Base-by-base conservation (phyloP, 2,329 filamentous ascomycete genomes). In the Monosporascus sp. region DNA sequence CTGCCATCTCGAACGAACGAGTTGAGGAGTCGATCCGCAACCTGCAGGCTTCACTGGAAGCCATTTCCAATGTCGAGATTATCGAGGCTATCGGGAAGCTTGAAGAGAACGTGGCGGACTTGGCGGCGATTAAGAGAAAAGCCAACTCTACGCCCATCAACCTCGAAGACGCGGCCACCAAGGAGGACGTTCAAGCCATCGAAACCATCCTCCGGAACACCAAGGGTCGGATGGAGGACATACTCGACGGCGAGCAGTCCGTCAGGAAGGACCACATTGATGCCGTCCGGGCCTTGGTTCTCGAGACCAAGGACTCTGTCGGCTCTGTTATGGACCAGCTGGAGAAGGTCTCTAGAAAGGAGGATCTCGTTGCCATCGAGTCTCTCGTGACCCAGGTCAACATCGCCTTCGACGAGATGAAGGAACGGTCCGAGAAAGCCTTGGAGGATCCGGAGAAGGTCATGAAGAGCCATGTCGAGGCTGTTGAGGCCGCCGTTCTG, bases 141-240 rank as follows among this genome's bases (percentile, higher is more conserved):
- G 58, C 63, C 19, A 57, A 53, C 20, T 66, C 66, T 5, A 53
- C 48, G 24, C 61, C 59, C 2, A 45, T 56, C n/a, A 67, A 61
- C 52, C 58, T 37, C 36, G 70, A 54, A 40, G 83, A 85, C 38
- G 69, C 78, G 2, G 85, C 87, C 6, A 84, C 79, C 34, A 90
- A 90, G 66, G 91, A 96, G 60, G 92, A 97, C 62, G 90, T 92
- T 0, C 85, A 93, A 56, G 91, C 91, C 11, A 92, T 97, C 54
- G 93, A 97, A 70, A 95, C 88, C 0, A 85, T 97, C 48, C 79
- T 97, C 14, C 85, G 88, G 43, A 96, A 96, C 67, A 92, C 91
- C 34, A 97, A 97, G 68, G 85, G 87, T 5, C 89, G 89, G 47
- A 76, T 97, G 9, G 93, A 97, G 54, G 91, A 96, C 55, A 69